These are phyloP conservation scores for Solanum neorickii DNA, from an alignment of 257 asterid species.

Conservation along the genomic window DNA sequence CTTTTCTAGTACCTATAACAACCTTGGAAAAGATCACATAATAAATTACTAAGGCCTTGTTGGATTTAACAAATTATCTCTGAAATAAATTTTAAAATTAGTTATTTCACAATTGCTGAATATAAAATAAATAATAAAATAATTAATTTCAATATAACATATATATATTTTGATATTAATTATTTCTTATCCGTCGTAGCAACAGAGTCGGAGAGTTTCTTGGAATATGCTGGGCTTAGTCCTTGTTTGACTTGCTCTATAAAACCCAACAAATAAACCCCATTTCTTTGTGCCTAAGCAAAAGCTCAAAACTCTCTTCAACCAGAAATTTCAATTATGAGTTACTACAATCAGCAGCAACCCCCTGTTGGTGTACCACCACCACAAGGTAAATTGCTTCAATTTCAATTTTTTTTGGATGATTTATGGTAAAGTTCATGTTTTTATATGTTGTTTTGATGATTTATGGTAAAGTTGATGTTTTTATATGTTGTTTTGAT, in stretches of 20 bases:
- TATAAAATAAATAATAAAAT: too few relatives aligned
- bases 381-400: constrained; percentile 36
- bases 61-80: neutral
- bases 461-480: neutral
- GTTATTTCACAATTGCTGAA: neutral
- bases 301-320: neutral
- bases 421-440: neutral
- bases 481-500: neutral
- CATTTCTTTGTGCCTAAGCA: neutral
- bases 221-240: neutral
- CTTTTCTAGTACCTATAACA: neutral
- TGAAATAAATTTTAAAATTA: too few relatives aligned
- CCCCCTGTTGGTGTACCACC: constrained; percentile 73
- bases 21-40: neutral
- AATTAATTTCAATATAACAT: too few relatives aligned
- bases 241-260: neutral
- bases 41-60: neutral
- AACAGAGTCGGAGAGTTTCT: neutral
- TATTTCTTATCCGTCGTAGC: rapidly evolving
- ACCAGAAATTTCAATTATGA: constrained; percentile 20
- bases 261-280: neutral
- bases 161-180: neutral
- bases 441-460: neutral
- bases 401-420: neutral
- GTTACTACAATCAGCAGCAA: constrained; percentile 58